phyloP scores from a whole-genome alignment of 768 basidiomycete genomes.

The Hortiboletus campestris region DNA sequence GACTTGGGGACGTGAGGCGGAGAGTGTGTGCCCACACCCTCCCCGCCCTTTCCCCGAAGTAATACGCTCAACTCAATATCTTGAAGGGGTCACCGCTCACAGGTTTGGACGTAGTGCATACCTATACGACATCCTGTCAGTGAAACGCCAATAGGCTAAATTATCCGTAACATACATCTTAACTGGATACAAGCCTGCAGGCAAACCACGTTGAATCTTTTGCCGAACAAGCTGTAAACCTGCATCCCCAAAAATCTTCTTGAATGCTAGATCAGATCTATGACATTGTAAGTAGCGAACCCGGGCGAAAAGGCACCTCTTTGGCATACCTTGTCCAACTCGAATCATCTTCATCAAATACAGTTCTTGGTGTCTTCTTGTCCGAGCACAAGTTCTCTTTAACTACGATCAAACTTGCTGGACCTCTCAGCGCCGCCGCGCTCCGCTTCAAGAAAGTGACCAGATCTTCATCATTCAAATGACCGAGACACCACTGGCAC shows the following conservation, averaged over 20 bases:
- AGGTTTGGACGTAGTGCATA: constrained; percentile 22
- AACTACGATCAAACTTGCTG: constrained; percentile 68
- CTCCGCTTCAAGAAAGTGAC: constrained; percentile 71
- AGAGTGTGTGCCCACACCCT: too few species aligned
- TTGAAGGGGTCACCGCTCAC: background rate
- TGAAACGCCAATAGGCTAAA: background rate
- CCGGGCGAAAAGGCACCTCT: background rate
- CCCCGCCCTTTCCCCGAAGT: background rate
- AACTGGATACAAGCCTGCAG: constrained; percentile 75
- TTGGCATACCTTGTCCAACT: constrained; percentile 77
- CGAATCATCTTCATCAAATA: constrained; percentile 86
- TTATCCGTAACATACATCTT: constrained; percentile 62
- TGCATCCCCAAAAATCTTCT: constrained; percentile 67
- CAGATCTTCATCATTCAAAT: constrained; percentile 75
- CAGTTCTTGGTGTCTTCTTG: constrained; percentile 46
- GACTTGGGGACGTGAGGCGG: background rate
- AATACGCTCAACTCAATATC: background rate
- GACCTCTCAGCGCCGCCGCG: constrained; percentile 54
- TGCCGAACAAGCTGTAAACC: constrained; percentile 71
- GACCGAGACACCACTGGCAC: constrained; percentile 98
- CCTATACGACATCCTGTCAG: constrained; percentile 19
- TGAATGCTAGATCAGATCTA: constrained; percentile 86
- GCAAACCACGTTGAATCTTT: constrained; percentile 80
- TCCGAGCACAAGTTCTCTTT: constrained; percentile 90
- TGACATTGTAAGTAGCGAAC: constrained; percentile 2